These are phyloP conservation scores for Craterostigma plantagineum DNA, from an alignment of 257 asterid genomes.

Conservation along the genomic window DNA sequence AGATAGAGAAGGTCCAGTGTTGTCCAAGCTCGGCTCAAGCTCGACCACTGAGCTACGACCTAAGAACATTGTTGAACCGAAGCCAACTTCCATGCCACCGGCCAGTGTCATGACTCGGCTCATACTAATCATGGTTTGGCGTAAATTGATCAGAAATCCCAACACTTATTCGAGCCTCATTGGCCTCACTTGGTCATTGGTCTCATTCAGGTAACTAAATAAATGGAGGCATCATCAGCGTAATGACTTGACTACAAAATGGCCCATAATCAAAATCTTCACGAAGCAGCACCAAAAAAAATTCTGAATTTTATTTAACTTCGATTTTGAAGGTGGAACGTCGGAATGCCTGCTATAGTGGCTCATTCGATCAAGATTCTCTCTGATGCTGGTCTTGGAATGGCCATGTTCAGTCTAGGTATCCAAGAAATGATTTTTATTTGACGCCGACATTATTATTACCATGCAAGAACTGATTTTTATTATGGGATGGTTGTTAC, in stretches of 20 bases:
- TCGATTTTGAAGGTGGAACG: slow-evolving; percentile 36
- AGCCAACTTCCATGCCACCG: slow-evolving; percentile 44
- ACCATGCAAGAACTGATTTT: not conserved
- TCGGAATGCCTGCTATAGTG: slow-evolving; percentile 45
- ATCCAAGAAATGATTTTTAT: too few species aligned
- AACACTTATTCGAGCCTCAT: slow-evolving; percentile 56
- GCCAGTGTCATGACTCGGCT: slow-evolving; percentile 61
- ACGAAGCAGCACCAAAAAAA: too few species aligned
- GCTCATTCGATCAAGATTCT: slow-evolving; percentile 42
- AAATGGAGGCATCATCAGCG: too few species aligned
- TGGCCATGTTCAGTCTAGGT: slow-evolving; percentile 83
- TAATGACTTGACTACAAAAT: too few species aligned
- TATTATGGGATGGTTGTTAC: slow-evolving; percentile 1
- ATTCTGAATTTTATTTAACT: too few species aligned
- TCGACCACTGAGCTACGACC: slow-evolving; percentile 84
- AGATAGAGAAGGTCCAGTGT: slow-evolving; percentile 34
- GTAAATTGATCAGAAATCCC: slow-evolving; percentile 49
- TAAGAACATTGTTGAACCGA: slow-evolving; percentile 20
- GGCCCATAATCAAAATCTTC: too few species aligned
- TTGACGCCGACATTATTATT: too few species aligned
- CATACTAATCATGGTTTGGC: slow-evolving; percentile 64
- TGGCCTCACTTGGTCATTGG: slow-evolving; percentile 53
- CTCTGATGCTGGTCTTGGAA: slow-evolving; percentile 72
- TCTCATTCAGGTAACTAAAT: slow-evolving; percentile 25
- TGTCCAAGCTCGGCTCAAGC: slow-evolving; percentile 78